phyloP scores from a whole-genome alignment of 768 basidiomycete species.

The Botryobasidium botryosum region DNA sequence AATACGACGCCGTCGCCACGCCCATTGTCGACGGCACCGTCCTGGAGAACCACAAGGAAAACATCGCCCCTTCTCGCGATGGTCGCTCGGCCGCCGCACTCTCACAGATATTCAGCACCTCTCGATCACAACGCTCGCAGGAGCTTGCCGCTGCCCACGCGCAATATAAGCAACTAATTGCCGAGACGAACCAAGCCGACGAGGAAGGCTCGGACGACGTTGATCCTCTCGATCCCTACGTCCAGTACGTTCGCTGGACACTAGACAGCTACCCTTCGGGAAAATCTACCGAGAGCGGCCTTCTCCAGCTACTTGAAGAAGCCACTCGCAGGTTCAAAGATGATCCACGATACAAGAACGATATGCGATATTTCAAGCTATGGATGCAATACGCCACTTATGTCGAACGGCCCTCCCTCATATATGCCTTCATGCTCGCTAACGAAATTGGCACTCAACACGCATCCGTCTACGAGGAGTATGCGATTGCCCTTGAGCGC shows the following conservation, averaged over 20 bases:
- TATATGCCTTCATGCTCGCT: conserved; percentile 75
- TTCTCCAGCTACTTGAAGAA: conserved; percentile 69
- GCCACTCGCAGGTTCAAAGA: conserved; percentile 65
- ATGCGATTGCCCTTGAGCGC: conserved; percentile 61
- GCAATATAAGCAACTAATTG: conserved; percentile 20
- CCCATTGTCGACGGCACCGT: conserved; percentile 26
- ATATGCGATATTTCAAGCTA: conserved; percentile 78
- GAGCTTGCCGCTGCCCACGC: conserved; percentile 25
- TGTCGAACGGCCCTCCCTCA: conserved; percentile 53
- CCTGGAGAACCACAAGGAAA: conserved; percentile 30
- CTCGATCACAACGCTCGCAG: conserved; percentile 46
- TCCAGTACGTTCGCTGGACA: conserved; percentile 83
- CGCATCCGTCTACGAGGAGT: conserved; percentile 80
- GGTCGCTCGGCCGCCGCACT: conserved; percentile 29
- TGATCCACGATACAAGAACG: conserved; percentile 61
- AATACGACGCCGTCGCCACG: too few relatives aligned
- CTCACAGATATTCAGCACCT: conserved; percentile 22
- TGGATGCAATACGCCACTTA: conserved; percentile 81
- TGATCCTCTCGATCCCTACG: conserved; percentile 74
- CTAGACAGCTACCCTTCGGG: conserved; percentile 69
- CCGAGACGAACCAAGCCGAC: conserved; percentile 21
- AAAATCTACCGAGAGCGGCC: conserved; percentile 47
- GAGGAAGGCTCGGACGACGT: conserved; percentile 35
- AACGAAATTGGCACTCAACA: conserved; percentile 77
- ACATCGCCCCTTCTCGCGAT: conserved; percentile 26